Evolutionary conservation across 176 grass and related monocot genomes (phyloP).

Genomic region (Poa annua): DNA sequence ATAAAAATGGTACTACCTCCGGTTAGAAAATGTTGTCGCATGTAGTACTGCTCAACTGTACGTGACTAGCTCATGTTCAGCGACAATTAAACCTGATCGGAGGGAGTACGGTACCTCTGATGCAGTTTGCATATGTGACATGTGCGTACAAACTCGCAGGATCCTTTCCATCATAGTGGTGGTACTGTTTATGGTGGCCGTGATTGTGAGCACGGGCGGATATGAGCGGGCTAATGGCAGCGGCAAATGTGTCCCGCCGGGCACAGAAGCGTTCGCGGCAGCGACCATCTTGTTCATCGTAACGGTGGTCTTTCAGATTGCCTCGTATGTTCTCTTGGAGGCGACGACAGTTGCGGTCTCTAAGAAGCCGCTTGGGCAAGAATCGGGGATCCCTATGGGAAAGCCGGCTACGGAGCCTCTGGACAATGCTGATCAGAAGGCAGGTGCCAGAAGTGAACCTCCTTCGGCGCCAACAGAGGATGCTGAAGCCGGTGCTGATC

Average conservation of each 20-base stretch:
- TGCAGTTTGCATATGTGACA: background rate
- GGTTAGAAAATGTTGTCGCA: too few species aligned
- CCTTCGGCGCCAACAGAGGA: background rate
- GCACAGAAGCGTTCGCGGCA: background rate
- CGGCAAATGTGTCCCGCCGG: background rate
- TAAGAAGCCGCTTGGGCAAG: background rate
- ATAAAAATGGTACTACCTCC: background rate
- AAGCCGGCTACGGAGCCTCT: background rate
- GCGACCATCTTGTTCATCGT: conserved; percentile 10
- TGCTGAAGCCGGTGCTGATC: background rate
- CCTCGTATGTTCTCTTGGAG: conserved; percentile 28
- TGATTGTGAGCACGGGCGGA: background rate
- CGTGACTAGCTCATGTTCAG: too few species aligned
- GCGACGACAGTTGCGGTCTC: background rate
- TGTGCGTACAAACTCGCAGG: background rate
- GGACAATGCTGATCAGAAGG: background rate
- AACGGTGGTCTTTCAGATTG: conserved; percentile 4
- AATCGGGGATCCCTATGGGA: background rate
- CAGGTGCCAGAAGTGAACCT: background rate
- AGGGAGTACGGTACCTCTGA: background rate
- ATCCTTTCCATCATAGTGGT: background rate
- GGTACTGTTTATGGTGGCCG: conserved; percentile 25
- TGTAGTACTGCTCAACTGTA: too few species aligned
- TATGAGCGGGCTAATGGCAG: fast-evolving
- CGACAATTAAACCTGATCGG: too few species aligned